phyloP scores from a whole-genome alignment of 768 basidiomycete species.

The Rhodotorula diobovata region DNA sequence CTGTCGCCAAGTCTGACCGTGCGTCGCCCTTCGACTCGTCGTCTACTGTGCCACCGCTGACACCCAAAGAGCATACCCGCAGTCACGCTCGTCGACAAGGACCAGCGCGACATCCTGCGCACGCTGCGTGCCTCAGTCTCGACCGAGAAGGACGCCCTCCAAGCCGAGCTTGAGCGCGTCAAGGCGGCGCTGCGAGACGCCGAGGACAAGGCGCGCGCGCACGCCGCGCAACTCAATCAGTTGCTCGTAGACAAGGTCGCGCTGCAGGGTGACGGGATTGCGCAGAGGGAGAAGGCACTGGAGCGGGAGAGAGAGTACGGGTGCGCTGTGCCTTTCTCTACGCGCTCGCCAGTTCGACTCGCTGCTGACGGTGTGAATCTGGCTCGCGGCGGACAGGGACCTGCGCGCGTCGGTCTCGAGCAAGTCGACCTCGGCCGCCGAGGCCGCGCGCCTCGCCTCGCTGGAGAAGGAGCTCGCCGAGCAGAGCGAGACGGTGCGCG shows the following conservation, averaged over 20 bases:
- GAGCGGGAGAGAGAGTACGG: slow-evolving; percentile 80
- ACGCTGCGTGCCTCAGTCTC: slow-evolving; percentile 80
- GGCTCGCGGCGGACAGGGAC: slow-evolving; percentile 56
- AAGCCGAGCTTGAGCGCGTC: slow-evolving; percentile 62
- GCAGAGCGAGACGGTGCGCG: slow-evolving; percentile 56
- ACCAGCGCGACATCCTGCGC: slow-evolving; percentile 83
- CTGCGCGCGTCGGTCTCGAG: slow-evolving; percentile 70
- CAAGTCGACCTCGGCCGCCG: slow-evolving; percentile 74
- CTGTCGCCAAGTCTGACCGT: slow-evolving; percentile 81
- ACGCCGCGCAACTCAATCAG: slow-evolving; percentile 70
- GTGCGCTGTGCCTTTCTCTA: slow-evolving; percentile 49
- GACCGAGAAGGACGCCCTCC: slow-evolving; percentile 74
- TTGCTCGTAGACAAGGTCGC: slow-evolving; percentile 88
- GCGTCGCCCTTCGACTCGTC: slow-evolving; percentile 40
- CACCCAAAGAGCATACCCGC: not conserved
- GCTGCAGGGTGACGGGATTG: slow-evolving; percentile 83
- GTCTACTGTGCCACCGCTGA: not conserved
- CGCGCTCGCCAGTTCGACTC: slow-evolving; percentile 4
- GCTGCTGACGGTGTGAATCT: too few species aligned
- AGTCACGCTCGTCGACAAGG: slow-evolving; percentile 90
- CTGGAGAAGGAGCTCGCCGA: slow-evolving; percentile 70
- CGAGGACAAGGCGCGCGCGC: slow-evolving; percentile 79
- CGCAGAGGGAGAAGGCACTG: slow-evolving; percentile 77
- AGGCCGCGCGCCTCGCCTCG: slow-evolving; percentile 66
- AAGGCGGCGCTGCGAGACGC: slow-evolving; percentile 66